These are phyloP conservation scores for Colletotrichum karsti DNA, from an alignment of 2,329 filamentous ascomycete genomes.

Conservation along the genomic window DNA sequence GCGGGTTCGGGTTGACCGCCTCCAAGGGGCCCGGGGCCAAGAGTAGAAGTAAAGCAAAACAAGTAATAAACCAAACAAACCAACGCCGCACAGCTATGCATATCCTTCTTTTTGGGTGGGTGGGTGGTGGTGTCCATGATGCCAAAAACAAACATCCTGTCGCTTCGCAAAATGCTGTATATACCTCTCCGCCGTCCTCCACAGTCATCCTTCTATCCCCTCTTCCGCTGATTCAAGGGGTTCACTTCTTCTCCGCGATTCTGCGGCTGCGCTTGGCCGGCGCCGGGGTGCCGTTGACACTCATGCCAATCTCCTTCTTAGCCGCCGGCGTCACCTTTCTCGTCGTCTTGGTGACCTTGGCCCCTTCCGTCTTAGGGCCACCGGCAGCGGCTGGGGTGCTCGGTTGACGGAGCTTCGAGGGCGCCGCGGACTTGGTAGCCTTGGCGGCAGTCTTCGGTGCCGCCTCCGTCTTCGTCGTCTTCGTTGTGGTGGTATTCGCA, in stretches of 20 bases:
- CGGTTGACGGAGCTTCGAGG: slow-evolving; percentile 12
- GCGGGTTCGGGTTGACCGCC: neutral
- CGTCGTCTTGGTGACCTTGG: slow-evolving; percentile 36
- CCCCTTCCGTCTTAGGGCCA: slow-evolving; percentile 37
- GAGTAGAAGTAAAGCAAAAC: neutral
- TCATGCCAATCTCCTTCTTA: slow-evolving; percentile 15
- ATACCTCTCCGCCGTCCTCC: neutral
- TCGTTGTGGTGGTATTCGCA: neutral
- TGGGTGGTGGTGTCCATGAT: no score
- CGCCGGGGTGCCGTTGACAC: slow-evolving; percentile 19
- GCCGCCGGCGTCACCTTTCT: slow-evolving; percentile 19
- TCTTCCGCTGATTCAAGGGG: neutral
- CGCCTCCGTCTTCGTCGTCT: neutral
- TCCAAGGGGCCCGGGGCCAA: neutral
- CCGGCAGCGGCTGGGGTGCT: neutral
- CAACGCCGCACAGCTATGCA: slow-evolving; percentile 4
- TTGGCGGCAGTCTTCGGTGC: neutral
- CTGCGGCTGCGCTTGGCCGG: slow-evolving; percentile 16
- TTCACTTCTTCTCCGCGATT: slow-evolving; percentile 6
- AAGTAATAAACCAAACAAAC: neutral
- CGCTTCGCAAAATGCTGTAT: neutral
- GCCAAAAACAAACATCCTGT: neutral
- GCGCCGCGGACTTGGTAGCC: neutral
- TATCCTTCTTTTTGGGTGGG: neutral
- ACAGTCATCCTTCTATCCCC: neutral